phyloP scores from a whole-genome alignment of 176 grass and related monocot species.

The Paspalum notatum region DNA sequence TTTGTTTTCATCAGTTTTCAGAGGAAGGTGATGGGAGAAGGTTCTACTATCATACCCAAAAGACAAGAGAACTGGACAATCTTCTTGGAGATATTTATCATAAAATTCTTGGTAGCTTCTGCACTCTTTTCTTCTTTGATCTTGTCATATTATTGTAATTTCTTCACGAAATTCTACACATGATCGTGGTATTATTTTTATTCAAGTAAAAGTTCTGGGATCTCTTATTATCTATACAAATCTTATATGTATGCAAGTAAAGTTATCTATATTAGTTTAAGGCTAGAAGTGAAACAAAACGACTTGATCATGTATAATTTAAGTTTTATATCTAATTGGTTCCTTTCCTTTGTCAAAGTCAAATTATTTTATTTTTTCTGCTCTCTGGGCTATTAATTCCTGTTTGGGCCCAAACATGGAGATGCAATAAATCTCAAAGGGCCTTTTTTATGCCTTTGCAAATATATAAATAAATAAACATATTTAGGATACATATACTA shows the following conservation, averaged over 20 bases:
- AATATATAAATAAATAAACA: not conserved
- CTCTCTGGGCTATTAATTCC: conserved; percentile 19
- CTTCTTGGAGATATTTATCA: conserved; percentile 99
- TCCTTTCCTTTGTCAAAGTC: conserved; percentile 24
- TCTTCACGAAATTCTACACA: conserved; percentile 9
- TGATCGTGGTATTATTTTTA: not conserved
- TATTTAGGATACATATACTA: not conserved
- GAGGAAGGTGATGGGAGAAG: conserved; percentile 82
- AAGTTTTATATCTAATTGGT: conserved; percentile 2
- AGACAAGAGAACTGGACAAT: conserved; percentile 94
- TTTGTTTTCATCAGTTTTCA: conserved; percentile 68
- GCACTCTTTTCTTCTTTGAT: conserved; percentile 15
- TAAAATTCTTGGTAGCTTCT: conserved; percentile 95
- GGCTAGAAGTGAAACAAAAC: conserved; percentile 1
- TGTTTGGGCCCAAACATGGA: not conserved
- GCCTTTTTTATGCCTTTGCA: not conserved
- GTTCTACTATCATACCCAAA: conserved; percentile 96
- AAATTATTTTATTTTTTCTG: conserved; percentile 11
- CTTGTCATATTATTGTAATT: conserved; percentile 18
- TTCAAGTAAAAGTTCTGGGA: not conserved
- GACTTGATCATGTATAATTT: not conserved
- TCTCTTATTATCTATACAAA: not conserved
- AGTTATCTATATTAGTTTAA: not conserved
- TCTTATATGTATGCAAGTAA: conserved; percentile 12
- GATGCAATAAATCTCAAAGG: not conserved